These are phyloP conservation scores for Amphichorda felina DNA, from an alignment of 2,329 filamentous ascomycete genomes.

Conservation along the genomic window DNA sequence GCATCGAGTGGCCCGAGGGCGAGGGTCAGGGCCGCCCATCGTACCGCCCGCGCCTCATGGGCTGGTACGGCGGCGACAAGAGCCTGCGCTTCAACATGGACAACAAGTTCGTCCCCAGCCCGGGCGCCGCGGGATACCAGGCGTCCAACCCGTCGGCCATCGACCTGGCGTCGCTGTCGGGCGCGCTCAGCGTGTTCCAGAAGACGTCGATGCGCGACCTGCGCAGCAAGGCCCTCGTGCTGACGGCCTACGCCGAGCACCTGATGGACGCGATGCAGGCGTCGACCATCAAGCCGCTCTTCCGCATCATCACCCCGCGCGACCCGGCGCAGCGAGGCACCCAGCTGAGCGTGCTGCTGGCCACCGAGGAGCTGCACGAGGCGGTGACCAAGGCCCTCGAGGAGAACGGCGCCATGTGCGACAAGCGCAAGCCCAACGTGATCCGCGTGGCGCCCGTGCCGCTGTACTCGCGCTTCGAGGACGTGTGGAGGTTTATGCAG, in stretches of 20 bases:
- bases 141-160: slow-evolving; percentile 73
- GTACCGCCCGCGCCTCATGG: slow-evolving; percentile 58
- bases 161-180: slow-evolving; percentile 64
- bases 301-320: slow-evolving; percentile 57
- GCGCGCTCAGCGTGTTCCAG: slow-evolving; percentile 62
- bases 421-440: slow-evolving; percentile 78
- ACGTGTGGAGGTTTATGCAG: slow-evolving; percentile 46
- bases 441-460: slow-evolving; percentile 75
- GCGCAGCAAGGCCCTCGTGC: slow-evolving; percentile 55
- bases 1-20: slow-evolving; percentile 29
- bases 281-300: slow-evolving; percentile 30
- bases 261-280: slow-evolving; percentile 39
- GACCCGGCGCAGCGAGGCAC: slow-evolving; percentile 60
- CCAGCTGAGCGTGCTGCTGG: slow-evolving; percentile 59
- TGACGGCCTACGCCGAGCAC: slow-evolving; percentile 69
- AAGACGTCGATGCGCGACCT: slow-evolving; percentile 58
- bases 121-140: slow-evolving; percentile 72
- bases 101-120: slow-evolving; percentile 64
- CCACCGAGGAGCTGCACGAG: slow-evolving; percentile 61
- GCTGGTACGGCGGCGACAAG: slow-evolving; percentile 84
- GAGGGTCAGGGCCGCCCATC: slow-evolving; percentile 14
- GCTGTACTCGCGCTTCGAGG: slow-evolving; percentile 69
- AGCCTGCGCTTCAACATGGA: slow-evolving; percentile 70
- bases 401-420: slow-evolving; percentile 60
- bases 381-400: slow-evolving; percentile 51